Evolutionary conservation across 345 rosid species (phyloP).

Genomic region (Eucalyptus decipiens): DNA sequence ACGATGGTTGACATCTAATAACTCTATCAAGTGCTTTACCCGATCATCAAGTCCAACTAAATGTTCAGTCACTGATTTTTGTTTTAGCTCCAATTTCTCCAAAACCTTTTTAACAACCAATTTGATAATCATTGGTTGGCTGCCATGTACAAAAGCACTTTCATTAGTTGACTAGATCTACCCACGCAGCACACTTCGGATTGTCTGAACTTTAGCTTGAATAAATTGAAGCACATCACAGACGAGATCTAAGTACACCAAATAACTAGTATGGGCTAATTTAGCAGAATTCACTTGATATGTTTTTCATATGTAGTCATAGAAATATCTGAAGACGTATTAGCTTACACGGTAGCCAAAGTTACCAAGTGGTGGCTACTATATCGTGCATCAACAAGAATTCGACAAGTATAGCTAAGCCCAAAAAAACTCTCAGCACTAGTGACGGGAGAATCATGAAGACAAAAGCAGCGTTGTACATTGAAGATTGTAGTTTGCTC

Average conservation of each 20-base stretch:
- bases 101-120: not conserved
- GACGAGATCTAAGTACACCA: rapidly evolving
- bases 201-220: no score
- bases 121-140: not conserved
- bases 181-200: rapidly evolving
- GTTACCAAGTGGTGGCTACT: not conserved
- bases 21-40: not conserved
- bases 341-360: not conserved
- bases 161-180: not conserved
- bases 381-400: not conserved
- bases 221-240: not conserved
- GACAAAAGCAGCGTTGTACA: not conserved
- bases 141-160: not conserved
- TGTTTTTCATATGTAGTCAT: not conserved
- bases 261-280: not conserved
- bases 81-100: not conserved
- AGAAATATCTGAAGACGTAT: not conserved
- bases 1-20: not conserved
- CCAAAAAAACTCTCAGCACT: not conserved
- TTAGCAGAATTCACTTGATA: rapidly evolving
- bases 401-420: not conserved
- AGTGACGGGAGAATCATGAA: not conserved
- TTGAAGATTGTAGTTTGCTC: not conserved
- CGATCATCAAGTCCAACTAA: not conserved
- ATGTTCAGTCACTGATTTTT: not conserved